Evolutionary conservation across 306 rosid genomes (phyloP).

Genomic region (Vigna reflexopilosa): DNA sequence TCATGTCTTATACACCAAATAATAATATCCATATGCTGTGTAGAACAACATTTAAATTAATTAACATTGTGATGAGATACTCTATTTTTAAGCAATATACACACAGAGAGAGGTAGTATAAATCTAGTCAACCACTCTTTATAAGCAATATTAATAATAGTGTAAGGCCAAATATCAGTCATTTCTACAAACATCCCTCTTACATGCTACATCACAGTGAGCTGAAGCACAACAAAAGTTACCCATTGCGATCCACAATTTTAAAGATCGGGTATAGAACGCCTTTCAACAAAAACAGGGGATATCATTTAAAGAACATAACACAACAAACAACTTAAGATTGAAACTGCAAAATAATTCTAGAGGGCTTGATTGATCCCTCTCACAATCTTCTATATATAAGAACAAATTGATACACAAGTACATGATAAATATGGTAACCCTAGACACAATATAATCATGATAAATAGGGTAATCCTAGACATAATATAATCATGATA

Average conservation of each 20-base stretch:
- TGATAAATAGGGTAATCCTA: too few relatives aligned
- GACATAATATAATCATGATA: too few relatives aligned
- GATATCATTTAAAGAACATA: constrained; percentile 17
- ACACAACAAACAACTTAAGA: neutral
- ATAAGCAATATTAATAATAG: constrained; percentile 32
- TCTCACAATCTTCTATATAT: too few relatives aligned
- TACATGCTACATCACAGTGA: neutral
- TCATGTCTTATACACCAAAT: constrained; percentile 83
- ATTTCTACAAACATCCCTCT: constrained; percentile 18
- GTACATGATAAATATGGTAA: too few relatives aligned
- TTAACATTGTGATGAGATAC: constrained; percentile 31
- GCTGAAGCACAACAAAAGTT: neutral
- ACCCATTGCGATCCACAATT: constrained; percentile 21
- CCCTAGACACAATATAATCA: too few relatives aligned
- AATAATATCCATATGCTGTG: constrained; percentile 94
- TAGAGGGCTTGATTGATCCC: too few relatives aligned
- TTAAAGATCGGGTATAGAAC: constrained; percentile 1
- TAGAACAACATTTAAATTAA: constrained; percentile 35
- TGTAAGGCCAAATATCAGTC: constrained; percentile 28
- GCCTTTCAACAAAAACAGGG: neutral
- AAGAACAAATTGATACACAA: too few relatives aligned
- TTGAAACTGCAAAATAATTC: too few relatives aligned
- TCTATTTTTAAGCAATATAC: constrained; percentile 33
- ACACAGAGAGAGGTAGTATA: constrained; percentile 21
- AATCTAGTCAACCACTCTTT: constrained; percentile 8